These are phyloP conservation scores for Amanita fuliginea DNA, from an alignment of 768 basidiomycete genomes.

Conservation along the genomic window DNA sequence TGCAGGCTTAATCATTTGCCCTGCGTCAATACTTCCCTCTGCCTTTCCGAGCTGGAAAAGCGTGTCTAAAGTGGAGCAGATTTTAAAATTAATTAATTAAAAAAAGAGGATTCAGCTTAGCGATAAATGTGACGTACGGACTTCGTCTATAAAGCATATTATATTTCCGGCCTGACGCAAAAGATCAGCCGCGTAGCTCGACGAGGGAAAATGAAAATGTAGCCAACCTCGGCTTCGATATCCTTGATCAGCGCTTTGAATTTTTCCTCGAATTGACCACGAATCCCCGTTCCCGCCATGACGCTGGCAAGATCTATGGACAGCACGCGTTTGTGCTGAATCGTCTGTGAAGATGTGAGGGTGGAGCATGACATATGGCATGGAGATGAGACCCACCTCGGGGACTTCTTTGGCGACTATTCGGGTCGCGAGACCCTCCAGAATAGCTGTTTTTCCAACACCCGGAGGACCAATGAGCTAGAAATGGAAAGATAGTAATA, in stretches of 20 bases:
- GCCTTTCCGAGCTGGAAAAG: constrained; percentile 85
- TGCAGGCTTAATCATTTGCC: constrained; percentile 90
- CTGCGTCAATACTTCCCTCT: constrained; percentile 87
- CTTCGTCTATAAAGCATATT: constrained; percentile 92
- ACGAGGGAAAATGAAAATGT: constrained; percentile 9
- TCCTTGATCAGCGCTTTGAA: constrained; percentile 86
- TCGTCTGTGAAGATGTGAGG: constrained; percentile 35
- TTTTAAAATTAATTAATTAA: no score
- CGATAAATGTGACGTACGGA: constrained; percentile 47
- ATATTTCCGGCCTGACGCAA: constrained; percentile 49
- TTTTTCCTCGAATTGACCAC: constrained; percentile 90
- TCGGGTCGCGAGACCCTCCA: constrained; percentile 81
- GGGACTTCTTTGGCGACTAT: constrained; percentile 88
- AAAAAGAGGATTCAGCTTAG: not conserved
- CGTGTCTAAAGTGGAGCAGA: constrained; percentile 33
- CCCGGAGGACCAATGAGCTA: constrained; percentile 81
- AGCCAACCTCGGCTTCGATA: constrained; percentile 70
- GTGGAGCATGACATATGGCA: not conserved
- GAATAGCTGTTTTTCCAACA: constrained; percentile 87
- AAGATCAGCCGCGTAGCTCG: constrained; percentile 2
- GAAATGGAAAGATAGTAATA: not conserved
- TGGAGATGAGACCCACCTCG: constrained; percentile 43
- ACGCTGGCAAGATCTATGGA: constrained; percentile 77
- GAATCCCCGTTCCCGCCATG: constrained; percentile 83
- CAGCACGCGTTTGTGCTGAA: constrained; percentile 72